Evolutionary conservation across 306 rosid genomes (phyloP).

Genomic region (Cucumis cinereus): DNA sequence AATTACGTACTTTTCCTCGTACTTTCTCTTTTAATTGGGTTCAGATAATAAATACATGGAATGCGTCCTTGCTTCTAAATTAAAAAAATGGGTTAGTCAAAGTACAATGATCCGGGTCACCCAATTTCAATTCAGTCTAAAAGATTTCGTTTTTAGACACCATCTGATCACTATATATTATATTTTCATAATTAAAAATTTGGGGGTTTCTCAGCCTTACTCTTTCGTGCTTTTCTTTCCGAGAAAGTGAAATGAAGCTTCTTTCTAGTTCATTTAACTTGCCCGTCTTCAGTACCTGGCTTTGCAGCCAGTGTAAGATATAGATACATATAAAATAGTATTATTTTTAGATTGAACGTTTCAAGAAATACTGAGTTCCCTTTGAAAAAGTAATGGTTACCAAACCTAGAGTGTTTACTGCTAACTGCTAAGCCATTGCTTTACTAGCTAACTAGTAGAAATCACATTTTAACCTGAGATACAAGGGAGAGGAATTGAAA

Average conservation of each 20-base stretch:
- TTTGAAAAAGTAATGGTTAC: neutral
- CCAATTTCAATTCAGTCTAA: neutral
- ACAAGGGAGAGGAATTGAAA: neutral
- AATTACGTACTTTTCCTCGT: constrained; percentile 2
- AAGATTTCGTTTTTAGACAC: neutral
- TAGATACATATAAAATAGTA: neutral
- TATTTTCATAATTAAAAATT: neutral
- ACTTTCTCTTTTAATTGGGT: neutral
- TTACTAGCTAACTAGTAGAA: neutral
- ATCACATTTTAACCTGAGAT: neutral
- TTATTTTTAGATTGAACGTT: neutral
- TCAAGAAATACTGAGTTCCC: neutral
- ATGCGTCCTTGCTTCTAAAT: neutral
- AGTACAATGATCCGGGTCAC: constrained; percentile 7
- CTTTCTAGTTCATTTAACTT: neutral
- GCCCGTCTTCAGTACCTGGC: neutral
- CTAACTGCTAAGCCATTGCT: neutral
- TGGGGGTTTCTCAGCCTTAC: neutral
- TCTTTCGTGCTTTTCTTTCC: neutral
- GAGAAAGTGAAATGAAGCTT: constrained; percentile 3
- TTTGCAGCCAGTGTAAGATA: neutral
- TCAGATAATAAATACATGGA: neutral
- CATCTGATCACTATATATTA: neutral
- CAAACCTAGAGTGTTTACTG: neutral
- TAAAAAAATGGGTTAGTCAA: neutral